phyloP scores from a whole-genome alignment of 768 basidiomycete genomes.

The Lactarius sp. region DNA sequence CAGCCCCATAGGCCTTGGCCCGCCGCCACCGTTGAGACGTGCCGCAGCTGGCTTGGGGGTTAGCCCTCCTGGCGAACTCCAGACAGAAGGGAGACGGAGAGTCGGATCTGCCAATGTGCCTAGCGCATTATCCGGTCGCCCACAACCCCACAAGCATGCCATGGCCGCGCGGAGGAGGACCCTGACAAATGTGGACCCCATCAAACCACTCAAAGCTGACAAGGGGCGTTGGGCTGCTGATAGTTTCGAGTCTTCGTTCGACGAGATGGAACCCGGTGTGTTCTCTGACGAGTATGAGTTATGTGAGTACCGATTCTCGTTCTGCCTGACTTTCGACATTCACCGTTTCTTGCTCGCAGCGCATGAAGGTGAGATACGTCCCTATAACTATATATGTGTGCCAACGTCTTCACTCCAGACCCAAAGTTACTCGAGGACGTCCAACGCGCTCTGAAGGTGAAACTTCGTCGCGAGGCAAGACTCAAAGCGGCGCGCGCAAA shows the following conservation, averaged over 20 bases:
- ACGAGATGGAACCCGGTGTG: conserved; percentile 24
- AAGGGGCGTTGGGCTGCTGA: conserved; percentile 12
- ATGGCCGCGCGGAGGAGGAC: conserved; percentile 22
- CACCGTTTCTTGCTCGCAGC: conserved; percentile 39
- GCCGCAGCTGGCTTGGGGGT: conserved; percentile 17
- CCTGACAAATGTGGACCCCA: conserved; percentile 15
- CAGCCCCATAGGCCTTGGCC: conserved; percentile 30
- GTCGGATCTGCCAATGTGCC: conserved; percentile 31
- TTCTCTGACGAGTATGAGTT: conserved; percentile 79
- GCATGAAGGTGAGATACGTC: conserved; percentile 58
- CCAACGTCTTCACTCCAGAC: conserved; percentile 41
- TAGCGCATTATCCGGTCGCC: conserved; percentile 4
- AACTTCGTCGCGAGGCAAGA: conserved; percentile 71
- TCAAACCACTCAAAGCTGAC: conserved; percentile 16
- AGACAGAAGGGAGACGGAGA: conserved; percentile 30
- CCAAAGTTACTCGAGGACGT: conserved; percentile 79
- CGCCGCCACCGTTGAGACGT: conserved; percentile 26
- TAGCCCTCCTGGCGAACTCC: conserved; percentile 9
- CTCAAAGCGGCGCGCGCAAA: conserved; percentile 32
- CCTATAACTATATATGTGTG: conserved; percentile 11
- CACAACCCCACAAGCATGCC: conserved; percentile 18
- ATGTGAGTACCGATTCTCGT: conserved; percentile 42
- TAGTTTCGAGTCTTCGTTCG: conserved; percentile 18
- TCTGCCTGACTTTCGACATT: background rate
- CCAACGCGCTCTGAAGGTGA: conserved; percentile 66